Conservation (phyloP, 164 flowering plant genomes). For the Berberis vulgaris region DNA sequence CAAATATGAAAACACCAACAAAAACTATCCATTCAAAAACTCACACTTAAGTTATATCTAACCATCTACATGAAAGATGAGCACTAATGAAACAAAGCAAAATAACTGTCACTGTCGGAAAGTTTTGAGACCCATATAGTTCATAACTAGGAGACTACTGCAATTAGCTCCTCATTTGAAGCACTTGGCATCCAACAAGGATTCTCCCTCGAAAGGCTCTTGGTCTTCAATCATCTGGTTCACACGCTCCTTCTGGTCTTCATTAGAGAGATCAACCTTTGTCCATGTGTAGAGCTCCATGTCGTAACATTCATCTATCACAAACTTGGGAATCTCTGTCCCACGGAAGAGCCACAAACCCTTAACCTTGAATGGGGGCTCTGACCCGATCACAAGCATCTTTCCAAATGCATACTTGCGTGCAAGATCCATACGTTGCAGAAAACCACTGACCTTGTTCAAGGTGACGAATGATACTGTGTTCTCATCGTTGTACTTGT, state of each 20-base stretch:
- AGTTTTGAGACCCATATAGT: too few relatives aligned
- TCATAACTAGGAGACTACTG: not conserved
- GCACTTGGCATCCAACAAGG: conserved; percentile 88
- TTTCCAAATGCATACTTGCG: conserved; percentile 94
- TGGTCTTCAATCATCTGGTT: conserved; percentile 88
- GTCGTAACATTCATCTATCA: conserved; percentile 80
- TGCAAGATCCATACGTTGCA: conserved; percentile 82
- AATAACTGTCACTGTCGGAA: too few relatives aligned
- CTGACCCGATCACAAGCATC: conserved; percentile 73
- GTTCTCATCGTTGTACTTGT: conserved; percentile 76
- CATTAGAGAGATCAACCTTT: conserved; percentile 11
- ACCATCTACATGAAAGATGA: too few relatives aligned
- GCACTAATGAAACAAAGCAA: too few relatives aligned
- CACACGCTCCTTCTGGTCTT: conserved; percentile 61
- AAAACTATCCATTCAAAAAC: too few relatives aligned
- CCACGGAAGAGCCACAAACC: conserved; percentile 99
- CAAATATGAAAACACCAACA: too few relatives aligned
- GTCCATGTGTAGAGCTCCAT: conserved; percentile 49
- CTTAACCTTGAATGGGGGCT: conserved; percentile 78
- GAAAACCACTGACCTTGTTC: conserved; percentile 63
- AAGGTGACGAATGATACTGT: conserved; percentile 80
- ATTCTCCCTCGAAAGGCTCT: conserved; percentile 92
- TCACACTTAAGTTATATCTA: too few relatives aligned
- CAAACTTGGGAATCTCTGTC: conserved; percentile 66
- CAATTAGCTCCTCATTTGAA: conserved; percentile 45